Conservation (phyloP, 1,139 yeast species). For the Spathaspora sp. region DNA sequence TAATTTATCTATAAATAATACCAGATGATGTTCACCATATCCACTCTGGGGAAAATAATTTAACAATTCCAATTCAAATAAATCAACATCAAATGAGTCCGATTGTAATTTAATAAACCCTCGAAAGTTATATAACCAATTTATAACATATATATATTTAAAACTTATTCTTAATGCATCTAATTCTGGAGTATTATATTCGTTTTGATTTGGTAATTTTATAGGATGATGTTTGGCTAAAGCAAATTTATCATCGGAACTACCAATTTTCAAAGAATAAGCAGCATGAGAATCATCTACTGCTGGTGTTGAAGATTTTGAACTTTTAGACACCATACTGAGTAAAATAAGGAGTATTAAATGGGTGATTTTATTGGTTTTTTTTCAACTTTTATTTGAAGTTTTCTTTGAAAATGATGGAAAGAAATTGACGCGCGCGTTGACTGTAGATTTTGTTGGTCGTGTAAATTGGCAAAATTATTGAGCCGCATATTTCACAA, state of each 20-base stretch:
- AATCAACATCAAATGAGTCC: conserved; percentile 53
- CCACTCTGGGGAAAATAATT: conserved; percentile 24
- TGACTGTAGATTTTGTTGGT: too few relatives aligned
- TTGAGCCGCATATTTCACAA: too few relatives aligned
- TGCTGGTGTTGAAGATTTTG: conserved; percentile 5
- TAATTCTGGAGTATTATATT: conserved; percentile 11
- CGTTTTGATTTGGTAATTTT: conserved; percentile 24
- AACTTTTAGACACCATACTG: conserved; percentile 4
- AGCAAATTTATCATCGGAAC: conserved; percentile 25
- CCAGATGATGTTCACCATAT: conserved; percentile 3
- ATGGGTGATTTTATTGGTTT: too few relatives aligned
- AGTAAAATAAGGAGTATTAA: neutral
- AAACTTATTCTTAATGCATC: conserved; percentile 24
- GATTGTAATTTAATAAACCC: conserved; percentile 42
- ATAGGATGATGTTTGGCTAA: conserved; percentile 30
- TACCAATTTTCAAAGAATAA: conserved; percentile 22
- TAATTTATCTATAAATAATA: conserved; percentile 39
- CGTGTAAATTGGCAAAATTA: neutral
- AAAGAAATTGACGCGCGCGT: neutral
- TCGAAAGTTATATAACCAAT: conserved; percentile 51
- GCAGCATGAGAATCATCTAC: conserved; percentile 22
- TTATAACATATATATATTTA: conserved; percentile 45
- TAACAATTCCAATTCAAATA: conserved; percentile 54
- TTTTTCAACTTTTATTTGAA: too few relatives aligned
- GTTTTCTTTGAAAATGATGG: too few relatives aligned